Base-by-base conservation (phyloP, 441 rosid genomes). In the Erodium chrysanthum region DNA sequence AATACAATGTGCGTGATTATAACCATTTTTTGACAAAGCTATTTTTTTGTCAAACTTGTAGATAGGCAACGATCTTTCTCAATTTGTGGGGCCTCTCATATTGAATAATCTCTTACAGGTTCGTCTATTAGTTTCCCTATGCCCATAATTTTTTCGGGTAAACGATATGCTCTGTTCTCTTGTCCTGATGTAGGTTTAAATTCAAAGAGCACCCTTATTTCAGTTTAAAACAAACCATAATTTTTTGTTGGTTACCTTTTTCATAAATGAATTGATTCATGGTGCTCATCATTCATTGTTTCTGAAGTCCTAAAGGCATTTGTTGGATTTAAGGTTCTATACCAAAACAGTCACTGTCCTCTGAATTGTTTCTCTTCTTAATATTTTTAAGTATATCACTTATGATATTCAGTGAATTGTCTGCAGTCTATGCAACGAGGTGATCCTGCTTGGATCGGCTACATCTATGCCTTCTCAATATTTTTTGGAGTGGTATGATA, bases 371-470 rank as follows among this genome's bases (percentile, higher is more conserved):
- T 58, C 25, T 56, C 62, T 56, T 20, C 9, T 56, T 56, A 59
- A 5, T 20, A 42, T 12, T 12, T 21, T 68, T 22, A 37, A 37
- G 31, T 66, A 56, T 17, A 25, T 67, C 42, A 68, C 71, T 76
- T 63, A 64, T 64, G n/a, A 37, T 75, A 9, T 71, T 70, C 67
- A 64, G 64, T 71, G 68, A 70, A 68, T 64, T 71, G 25, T 72
- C 42, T 84, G 84, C 98, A 96, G 99, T 90, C 99, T 66, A 92
- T 96, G 99, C 99, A 96, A 89, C 81, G 70, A 75, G 92, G 88
- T 46, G 96, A 87, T 78, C 96, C 97, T 66, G 96, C 98, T 65
- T 92, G 90, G 96, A 85, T 85, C 62, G 99, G 99, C 62, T 96
- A 92, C 75, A 71, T 92, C 81, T 96, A 87, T 69, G 97, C 99